Percentiles rank a stretch among this genome's conserved stretches.
Conservation (phyloP, 805 yeast genomes). For the Cyberlindnera xylosilytica region DNA sequence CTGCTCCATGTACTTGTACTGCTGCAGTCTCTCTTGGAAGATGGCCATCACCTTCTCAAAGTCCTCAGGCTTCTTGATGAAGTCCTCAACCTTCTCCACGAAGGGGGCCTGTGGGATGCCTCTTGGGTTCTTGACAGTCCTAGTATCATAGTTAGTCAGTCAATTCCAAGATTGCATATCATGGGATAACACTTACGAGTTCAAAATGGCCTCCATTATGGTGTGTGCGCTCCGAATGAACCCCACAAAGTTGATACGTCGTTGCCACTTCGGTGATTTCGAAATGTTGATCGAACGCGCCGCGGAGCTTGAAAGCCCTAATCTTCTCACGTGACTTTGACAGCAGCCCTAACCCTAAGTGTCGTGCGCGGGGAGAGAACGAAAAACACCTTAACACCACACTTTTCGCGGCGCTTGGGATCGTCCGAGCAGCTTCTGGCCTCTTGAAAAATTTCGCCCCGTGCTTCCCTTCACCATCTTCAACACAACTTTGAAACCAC, state of each 20-base stretch:
- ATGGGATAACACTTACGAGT: too few species aligned
- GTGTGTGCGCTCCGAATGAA: neutral
- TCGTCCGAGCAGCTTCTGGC: neutral
- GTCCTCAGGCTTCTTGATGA: conserved; percentile 65
- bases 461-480: neutral
- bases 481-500: conserved; percentile 1
- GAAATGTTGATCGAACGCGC: neutral
- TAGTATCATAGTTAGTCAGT: too few species aligned
- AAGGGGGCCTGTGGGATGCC: conserved; percentile 98
- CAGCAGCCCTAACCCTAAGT: too few species aligned
- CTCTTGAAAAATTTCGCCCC: conserved; percentile 10
- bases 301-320: conserved; percentile 6
- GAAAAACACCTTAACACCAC: too few species aligned
- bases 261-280: neutral
- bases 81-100: conserved; percentile 75
- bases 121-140: conserved; percentile 61
- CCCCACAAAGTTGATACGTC: neutral
- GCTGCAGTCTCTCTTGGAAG: conserved; percentile 85
- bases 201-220: conserved; percentile 23
- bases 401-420: neutral
- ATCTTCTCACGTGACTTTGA: neutral
- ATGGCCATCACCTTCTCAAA: conserved; percentile 66
- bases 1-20: conserved; percentile 79
- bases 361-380: too few species aligned
- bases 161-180: too few species aligned